A percentile compares a stretch with the other conserved stretches of the same genome.
These are phyloP conservation scores for Rosa persica DNA, from an alignment of 306 rosid genomes.

Conservation along the genomic window DNA sequence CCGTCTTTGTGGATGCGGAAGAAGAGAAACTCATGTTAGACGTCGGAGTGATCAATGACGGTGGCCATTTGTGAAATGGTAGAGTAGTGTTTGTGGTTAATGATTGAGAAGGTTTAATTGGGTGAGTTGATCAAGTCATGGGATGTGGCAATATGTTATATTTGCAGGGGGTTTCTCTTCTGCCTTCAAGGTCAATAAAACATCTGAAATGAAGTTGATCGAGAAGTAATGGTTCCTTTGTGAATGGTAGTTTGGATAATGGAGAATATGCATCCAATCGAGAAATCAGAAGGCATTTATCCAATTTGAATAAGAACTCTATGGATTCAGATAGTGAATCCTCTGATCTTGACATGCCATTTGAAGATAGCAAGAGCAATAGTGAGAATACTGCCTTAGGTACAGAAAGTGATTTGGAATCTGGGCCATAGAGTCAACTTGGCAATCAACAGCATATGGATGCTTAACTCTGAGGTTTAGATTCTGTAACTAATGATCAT, in stretches of 20 bases:
- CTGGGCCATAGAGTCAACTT: constrained; percentile 42
- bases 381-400: constrained; percentile 63
- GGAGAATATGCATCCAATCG: constrained; percentile 79
- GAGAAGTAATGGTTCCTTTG: constrained; percentile 62
- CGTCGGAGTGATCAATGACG: not conserved
- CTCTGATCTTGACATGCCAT: constrained; percentile 73
- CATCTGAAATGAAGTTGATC: constrained; percentile 57
- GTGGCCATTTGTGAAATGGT: not conserved
- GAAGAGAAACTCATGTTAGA: constrained; percentile 3
- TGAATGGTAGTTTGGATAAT: constrained; percentile 55
- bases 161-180: constrained; percentile 34
- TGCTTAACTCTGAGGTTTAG: constrained; percentile 48
- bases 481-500: constrained; percentile 71
- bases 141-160: constrained; percentile 51
- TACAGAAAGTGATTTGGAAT: constrained; percentile 67
- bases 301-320: constrained; percentile 71
- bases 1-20: constrained; percentile 18
- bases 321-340: constrained; percentile 86
- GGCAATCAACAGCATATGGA: constrained; percentile 56
- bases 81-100: not conserved
- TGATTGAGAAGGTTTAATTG: not conserved
- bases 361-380: constrained; percentile 68
- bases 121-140: constrained; percentile 50
- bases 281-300: constrained; percentile 78
- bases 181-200: constrained; percentile 58